Percentiles rank a stretch among this genome's conserved stretches.
Conservation (phyloP, 169 alveolate species). For the Perkinsus chesapeaki region DNA sequence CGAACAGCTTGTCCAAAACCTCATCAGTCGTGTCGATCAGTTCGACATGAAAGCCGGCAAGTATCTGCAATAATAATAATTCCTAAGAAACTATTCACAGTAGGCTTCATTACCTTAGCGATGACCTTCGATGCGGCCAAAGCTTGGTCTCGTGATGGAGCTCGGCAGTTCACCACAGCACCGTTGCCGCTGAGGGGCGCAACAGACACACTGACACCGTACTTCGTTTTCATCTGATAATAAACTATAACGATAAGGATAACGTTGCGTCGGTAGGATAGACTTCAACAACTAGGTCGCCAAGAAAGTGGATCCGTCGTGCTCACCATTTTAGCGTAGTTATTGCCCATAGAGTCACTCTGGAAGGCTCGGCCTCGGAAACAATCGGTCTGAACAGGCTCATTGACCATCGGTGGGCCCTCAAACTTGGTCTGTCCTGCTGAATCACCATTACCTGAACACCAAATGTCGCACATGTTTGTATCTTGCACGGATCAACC, state of each 20-base stretch:
- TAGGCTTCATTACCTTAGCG: background rate
- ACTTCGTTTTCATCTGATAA: background rate
- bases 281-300: no score
- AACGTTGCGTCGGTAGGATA: no score
- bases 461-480: background rate
- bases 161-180: background rate
- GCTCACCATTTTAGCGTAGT: background rate
- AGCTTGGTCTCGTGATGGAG: background rate
- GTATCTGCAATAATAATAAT: background rate
- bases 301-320: no score
- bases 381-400: background rate
- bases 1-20: background rate
- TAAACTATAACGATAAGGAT: no score
- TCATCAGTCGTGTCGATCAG: background rate
- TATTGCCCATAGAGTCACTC: background rate
- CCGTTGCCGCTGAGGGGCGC: constrained; percentile 1
- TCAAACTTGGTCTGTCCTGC: background rate
- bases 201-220: background rate
- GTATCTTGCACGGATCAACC: background rate
- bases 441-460: background rate
- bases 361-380: background rate
- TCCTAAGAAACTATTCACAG: background rate
- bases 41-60: background rate
- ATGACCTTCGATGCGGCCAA: background rate
- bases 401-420: background rate